Evolutionary conservation across 495 filamentous ascomycete species (phyloP), one percentile per base, ranked within the genome.

Genomic region (Aspergillus egyptiacus): DNA sequence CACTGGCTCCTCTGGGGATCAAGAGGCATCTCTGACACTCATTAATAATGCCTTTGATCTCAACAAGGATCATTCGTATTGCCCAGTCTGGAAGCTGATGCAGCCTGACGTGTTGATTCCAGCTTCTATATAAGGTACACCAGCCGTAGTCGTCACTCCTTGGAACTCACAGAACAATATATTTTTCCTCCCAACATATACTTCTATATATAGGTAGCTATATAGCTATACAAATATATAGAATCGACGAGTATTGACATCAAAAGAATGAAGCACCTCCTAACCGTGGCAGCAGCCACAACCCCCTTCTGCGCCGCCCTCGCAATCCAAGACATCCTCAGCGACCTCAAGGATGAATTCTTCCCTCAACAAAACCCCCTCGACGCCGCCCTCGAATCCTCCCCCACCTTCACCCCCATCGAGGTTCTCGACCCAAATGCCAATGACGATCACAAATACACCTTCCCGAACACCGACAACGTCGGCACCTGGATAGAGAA

Each of bases 261-360:
- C 5, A 14, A 8, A 15, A 32, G 11, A 18, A 46, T 39, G 35
- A 39, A 49, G 36, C 46, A 39, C n/a, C 36, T 49, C 25, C 3
- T 33, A 13, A n/a, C 15, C 13, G 18, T 37, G 25, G 46, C 25
- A 32, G 25, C 14, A 32, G 25, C 38, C 19, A 22, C 36, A 39
- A 19, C 14, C 20, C 32, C 31, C 13, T 22, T 46, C 20, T 35
- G 31, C 41, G 41, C 41, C 23, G 39, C 35, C 19, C 22, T 47
- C 25, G 53, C 28, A 25, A 46, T 48, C 30, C 28, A 48, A 15
- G 42, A 48, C 23, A 15, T 53, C 18, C 42, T 46, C 23, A 11
- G 32, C 32, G 43, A 46, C 13, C 2, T 35, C 8, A 46, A 46
- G n/a, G 27, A 36, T n/a, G n/a, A n/a, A n/a, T n/a, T n/a, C n/a